phyloP scores from a whole-genome alignment of 2,329 filamentous ascomycete genomes.

The Seiridium cupressi region DNA sequence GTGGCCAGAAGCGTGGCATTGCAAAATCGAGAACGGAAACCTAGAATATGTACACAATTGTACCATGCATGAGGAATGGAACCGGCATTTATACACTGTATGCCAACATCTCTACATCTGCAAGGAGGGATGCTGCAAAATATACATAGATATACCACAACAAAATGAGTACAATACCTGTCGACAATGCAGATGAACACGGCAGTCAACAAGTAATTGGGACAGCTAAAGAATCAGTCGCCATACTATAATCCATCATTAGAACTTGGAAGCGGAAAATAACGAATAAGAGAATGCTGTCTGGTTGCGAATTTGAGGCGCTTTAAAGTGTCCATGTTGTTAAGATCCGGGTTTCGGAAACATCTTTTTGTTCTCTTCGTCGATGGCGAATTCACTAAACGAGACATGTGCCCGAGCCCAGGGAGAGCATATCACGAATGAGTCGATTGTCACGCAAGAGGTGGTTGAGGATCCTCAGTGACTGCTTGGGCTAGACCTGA shows the following conservation, averaged over 20 bases:
- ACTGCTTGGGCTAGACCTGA: not conserved
- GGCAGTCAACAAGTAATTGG: not conserved
- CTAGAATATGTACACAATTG: not conserved
- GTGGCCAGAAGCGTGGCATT: not conserved
- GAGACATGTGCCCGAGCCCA: too few relatives aligned
- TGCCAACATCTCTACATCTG: not conserved
- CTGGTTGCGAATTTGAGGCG: too few relatives aligned
- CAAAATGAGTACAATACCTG: too few relatives aligned
- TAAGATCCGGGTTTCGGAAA: too few relatives aligned
- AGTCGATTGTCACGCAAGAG: not conserved
- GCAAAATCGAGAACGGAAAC: not conserved
- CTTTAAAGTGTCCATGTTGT: too few relatives aligned
- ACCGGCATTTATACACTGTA: not conserved
- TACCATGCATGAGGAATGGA: not conserved
- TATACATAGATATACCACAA: too few relatives aligned
- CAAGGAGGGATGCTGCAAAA: too few relatives aligned
- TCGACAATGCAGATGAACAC: not conserved
- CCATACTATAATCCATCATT: not conserved
- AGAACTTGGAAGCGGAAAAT: not conserved
- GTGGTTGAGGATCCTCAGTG: not conserved
- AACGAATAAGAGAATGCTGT: not conserved
- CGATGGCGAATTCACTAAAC: too few relatives aligned
- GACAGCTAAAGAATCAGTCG: not conserved
- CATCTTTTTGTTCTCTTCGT: too few relatives aligned
- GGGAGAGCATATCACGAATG: too few relatives aligned